Evolutionary conservation across 257 asterid species (phyloP).

Genomic region (Misopates orontium): DNA sequence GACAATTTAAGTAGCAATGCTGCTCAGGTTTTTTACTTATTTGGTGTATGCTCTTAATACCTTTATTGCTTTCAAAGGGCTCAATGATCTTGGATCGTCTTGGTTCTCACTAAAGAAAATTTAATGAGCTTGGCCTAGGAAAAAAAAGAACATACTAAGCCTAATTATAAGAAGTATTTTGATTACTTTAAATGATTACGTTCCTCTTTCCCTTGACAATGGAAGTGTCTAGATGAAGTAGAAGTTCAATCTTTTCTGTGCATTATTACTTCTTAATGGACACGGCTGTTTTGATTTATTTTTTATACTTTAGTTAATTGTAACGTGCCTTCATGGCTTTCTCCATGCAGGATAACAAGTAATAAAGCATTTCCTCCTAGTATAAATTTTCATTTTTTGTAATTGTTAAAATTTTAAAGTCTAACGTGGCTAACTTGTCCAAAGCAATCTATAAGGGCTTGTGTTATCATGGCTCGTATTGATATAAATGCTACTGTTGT

Average conservation of each 20-base stretch:
- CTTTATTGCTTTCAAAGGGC: too few species aligned
- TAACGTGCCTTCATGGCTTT: background rate
- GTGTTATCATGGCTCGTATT: background rate
- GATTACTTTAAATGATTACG: background rate
- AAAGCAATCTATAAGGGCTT: conserved; percentile 9
- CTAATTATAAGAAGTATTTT: background rate
- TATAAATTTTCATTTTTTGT: background rate
- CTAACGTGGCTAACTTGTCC: conserved; percentile 3
- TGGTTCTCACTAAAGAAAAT: background rate
- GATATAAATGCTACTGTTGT: conserved; percentile 3
- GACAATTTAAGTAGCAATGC: too few species aligned
- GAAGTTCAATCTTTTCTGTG: background rate
- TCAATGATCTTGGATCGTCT: background rate
- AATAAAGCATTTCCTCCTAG: background rate
- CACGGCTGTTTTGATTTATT: background rate
- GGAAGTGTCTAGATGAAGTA: background rate
- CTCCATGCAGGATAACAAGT: conserved; percentile 3
- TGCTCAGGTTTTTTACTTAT: too few species aligned
- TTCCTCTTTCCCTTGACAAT: background rate
- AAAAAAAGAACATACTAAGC: background rate
- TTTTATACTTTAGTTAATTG: background rate
- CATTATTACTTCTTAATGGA: background rate
- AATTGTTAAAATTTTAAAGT: conserved; percentile 6
- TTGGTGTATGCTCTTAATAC: too few species aligned
- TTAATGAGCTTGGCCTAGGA: background rate